phyloP scores from a whole-genome alignment of 2,329 filamentous ascomycete genomes.

The Aspergillus intermedius region DNA sequence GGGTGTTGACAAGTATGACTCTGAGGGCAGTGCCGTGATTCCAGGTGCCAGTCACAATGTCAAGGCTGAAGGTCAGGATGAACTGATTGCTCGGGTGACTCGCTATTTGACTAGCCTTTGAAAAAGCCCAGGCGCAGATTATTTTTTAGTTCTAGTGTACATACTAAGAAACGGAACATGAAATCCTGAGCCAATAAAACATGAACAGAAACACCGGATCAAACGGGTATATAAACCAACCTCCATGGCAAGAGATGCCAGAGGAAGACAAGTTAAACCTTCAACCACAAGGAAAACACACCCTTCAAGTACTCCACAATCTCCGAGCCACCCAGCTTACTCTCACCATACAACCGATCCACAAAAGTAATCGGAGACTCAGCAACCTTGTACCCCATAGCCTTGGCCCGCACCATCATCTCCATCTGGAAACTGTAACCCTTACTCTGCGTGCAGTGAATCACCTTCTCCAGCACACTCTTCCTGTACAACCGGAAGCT shows the following conservation, averaged over 20 bases:
- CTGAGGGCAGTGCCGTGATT: constrained; percentile 44
- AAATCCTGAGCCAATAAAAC: constrained; percentile 6
- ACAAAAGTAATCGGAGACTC: constrained; percentile 97
- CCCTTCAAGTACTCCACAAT: constrained; percentile 95
- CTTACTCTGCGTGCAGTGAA: constrained; percentile 85
- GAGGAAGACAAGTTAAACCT: constrained; percentile 48
- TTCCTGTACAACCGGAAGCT: constrained; percentile 95
- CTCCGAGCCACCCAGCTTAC: constrained; percentile 88
- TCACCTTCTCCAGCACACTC: constrained; percentile 79
- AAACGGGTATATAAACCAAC: constrained; percentile 19
- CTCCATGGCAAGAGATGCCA: constrained; percentile 7
- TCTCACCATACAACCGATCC: constrained; percentile 89
- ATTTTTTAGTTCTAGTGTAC: background rate
- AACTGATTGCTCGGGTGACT: constrained; percentile 30
- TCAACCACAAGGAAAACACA: constrained; percentile 69
- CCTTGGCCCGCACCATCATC: constrained; percentile 96
- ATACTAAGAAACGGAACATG: constrained; percentile 4
- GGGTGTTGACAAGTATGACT: constrained; percentile 40
- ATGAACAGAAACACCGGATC: constrained; percentile 8
- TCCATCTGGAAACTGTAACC: constrained; percentile 99
- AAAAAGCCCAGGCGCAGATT: background rate
- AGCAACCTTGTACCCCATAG: constrained; percentile 85
- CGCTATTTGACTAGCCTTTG: constrained; percentile 27
- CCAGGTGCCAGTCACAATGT: constrained; percentile 45
- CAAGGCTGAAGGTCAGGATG: constrained; percentile 43